Percentiles rank a stretch among this genome's conserved stretches.
Conservation (phyloP, 805 yeast genomes). For the Ogataea corticis region DNA sequence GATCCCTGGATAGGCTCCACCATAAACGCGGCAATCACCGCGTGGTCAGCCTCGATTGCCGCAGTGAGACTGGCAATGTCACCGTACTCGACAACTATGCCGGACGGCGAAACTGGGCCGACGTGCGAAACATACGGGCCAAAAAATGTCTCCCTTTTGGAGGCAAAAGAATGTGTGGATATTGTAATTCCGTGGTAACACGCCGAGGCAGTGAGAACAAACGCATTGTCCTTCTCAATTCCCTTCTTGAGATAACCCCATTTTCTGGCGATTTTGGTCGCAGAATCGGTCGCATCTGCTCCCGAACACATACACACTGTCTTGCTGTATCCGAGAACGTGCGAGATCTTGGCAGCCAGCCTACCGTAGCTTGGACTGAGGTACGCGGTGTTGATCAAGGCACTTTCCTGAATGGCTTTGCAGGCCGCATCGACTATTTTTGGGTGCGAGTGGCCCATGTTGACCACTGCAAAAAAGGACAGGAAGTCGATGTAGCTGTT, state of each 20-base stretch:
- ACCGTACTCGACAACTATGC: slow-evolving; percentile 25
- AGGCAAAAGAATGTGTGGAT: slow-evolving; percentile 28
- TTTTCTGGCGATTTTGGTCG: slow-evolving; percentile 30
- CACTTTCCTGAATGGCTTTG: slow-evolving; percentile 22
- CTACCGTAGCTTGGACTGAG: slow-evolving; percentile 27
- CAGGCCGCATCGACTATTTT: slow-evolving; percentile 30
- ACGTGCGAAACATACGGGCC: slow-evolving; percentile 29
- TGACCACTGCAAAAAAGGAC: slow-evolving; percentile 32
- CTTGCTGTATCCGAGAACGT: slow-evolving; percentile 25
- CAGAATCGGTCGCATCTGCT: slow-evolving; percentile 32
- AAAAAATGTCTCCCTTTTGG: slow-evolving; percentile 13
- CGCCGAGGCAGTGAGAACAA: slow-evolving; percentile 25
- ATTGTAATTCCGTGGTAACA: slow-evolving; percentile 33
- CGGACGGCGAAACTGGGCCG: slow-evolving; percentile 29
- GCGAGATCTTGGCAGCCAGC: slow-evolving; percentile 20
- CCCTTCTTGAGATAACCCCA: slow-evolving; percentile 29
- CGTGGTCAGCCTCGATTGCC: slow-evolving; percentile 25
- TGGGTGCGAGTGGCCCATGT: slow-evolving; percentile 34
- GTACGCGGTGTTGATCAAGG: slow-evolving; percentile 26
- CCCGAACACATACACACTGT: slow-evolving; percentile 28
- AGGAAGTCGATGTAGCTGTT: slow-evolving; percentile 31
- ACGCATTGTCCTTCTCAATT: slow-evolving; percentile 21
- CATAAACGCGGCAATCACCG: slow-evolving; percentile 29
- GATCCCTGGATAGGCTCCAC: slow-evolving; percentile 34
- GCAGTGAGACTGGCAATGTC: slow-evolving; percentile 19